Evolutionary conservation across 345 rosid genomes (phyloP).

Genomic region (Pistacia atlantica): DNA sequence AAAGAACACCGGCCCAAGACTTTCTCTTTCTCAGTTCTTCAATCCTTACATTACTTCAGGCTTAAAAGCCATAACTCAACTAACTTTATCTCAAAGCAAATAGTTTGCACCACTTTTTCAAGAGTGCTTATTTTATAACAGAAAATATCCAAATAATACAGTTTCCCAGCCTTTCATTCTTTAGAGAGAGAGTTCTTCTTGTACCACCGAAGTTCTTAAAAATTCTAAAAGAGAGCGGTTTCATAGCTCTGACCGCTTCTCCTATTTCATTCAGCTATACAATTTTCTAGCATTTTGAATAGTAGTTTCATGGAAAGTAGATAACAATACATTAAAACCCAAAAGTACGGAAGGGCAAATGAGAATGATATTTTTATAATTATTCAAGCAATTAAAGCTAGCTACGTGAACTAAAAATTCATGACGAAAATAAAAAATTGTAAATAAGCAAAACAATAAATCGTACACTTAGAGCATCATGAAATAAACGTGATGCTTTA

Average conservation of each 20-base stretch:
- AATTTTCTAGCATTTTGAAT: constrained; percentile 6
- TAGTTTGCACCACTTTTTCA: not conserved
- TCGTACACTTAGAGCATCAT: constrained; percentile 67
- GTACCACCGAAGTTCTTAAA: no score
- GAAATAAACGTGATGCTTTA: constrained; percentile 70
- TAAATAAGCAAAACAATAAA: constrained; percentile 13
- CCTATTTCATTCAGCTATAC: not conserved
- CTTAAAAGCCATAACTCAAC: not conserved
- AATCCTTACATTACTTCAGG: not conserved
- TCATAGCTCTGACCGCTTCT: not conserved
- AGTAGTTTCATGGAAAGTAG: not conserved
- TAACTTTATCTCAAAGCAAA: not conserved
- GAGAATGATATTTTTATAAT: not conserved
- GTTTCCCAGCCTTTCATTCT: not conserved
- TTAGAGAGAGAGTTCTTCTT: not conserved
- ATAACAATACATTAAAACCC: constrained; percentile 10
- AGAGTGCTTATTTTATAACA: not conserved
- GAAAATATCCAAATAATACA: not conserved
- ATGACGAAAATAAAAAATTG: constrained; percentile 14
- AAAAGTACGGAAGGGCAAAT: constrained; percentile 8
- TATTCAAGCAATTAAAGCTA: not conserved
- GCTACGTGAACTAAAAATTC: not conserved
- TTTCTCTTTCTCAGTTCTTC: constrained; percentile 6
- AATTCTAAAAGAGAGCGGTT: not conserved
- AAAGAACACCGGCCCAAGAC: not conserved